Base-by-base conservation (phyloP, 129 eudicot genomes). In the Lactuca saligna region DNA sequence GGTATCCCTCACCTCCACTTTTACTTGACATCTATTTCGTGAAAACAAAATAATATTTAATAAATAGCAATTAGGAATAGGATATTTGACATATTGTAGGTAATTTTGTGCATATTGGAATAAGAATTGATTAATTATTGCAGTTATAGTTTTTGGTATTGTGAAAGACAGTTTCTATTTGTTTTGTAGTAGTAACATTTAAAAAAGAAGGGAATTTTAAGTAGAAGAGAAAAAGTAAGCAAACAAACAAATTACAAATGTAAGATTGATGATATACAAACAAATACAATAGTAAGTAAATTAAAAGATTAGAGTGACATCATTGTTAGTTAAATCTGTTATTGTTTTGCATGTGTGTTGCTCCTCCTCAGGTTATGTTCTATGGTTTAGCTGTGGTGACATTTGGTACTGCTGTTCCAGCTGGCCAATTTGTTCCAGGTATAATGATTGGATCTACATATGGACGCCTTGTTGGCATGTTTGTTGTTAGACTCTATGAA, bases 381-480 rank as follows among this genome's bases (percentile, higher is more conserved):
- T 92, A 92, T 75, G 53, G 86, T 69, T 79, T 92, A 75, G 98
- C 98, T 33, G 98, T 92, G 64, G 85, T 92, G 61, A 92, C 98
- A 39, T 92, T 92, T 82, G 98, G 98, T 46, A 89, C 96, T 64
- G 95, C 98, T 74, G 98, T 92, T 69, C 98, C 98, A 65, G 96
- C 98, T 74, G 98, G 98, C 33, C 98, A 92, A 62, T 92, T 92
- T 89, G 91, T 92, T 80, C 98, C 98, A 70, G 98, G 98, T 37
- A 92, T 92, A 64, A 92, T 92, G 98, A 92, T 92, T 55, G 98
- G 98, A 67, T 92, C 98, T 68, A 92, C 98, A 5, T 92, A 92
- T 68, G 98, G 98, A 54, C 98, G 98, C 75, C 91, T 92, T 72
- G 98, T 92, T 69, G 98, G 98, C 85, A 89, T 84, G 92, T 86